A percentile compares a stretch with the other conserved stretches of the same genome.
Conservation (phyloP, 1,284 basidiomycete species). For the Stereum hirsutum region DNA sequence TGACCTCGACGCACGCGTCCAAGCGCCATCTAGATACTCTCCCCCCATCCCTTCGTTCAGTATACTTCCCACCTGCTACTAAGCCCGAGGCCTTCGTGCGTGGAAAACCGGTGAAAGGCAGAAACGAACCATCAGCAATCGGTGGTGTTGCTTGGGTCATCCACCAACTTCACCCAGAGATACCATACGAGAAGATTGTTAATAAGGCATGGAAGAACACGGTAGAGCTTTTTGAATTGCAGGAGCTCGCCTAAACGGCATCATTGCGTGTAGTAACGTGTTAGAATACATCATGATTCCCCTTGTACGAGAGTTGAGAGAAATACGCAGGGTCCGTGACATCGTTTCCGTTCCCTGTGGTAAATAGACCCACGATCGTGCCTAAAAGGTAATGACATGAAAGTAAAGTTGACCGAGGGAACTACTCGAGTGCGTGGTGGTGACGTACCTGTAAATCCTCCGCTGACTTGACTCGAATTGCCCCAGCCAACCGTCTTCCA, state of each 20-base stretch:
- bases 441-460: slow-evolving; percentile 6
- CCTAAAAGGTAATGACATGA: not conserved
- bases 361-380: slow-evolving; percentile 7
- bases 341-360: slow-evolving; percentile 5
- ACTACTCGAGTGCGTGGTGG: not conserved
- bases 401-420: too few relatives aligned
- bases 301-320: slow-evolving; percentile 4
- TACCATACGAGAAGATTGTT: slow-evolving; percentile 50
- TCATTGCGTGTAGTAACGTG: not conserved
- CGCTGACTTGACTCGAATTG: slow-evolving; percentile 6
- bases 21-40: slow-evolving; percentile 45
- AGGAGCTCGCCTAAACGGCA: slow-evolving; percentile 24
- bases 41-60: slow-evolving; percentile 33
- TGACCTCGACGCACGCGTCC: slow-evolving; percentile 74
- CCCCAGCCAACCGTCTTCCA: slow-evolving; percentile 5
- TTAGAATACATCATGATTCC: slow-evolving; percentile 2
- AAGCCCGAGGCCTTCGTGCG: slow-evolving; percentile 63
- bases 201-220: slow-evolving; percentile 64
- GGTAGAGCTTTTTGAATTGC: slow-evolving; percentile 47
- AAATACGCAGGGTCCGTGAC: slow-evolving; percentile 2
- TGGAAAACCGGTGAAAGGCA: slow-evolving; percentile 68
- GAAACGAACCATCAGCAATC: slow-evolving; percentile 74
- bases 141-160: slow-evolving; percentile 77
- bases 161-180: slow-evolving; percentile 43
- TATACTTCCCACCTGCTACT: slow-evolving; percentile 46